phyloP scores from a whole-genome alignment of 495 filamentous ascomycete species.

The Penicillium lagena region DNA sequence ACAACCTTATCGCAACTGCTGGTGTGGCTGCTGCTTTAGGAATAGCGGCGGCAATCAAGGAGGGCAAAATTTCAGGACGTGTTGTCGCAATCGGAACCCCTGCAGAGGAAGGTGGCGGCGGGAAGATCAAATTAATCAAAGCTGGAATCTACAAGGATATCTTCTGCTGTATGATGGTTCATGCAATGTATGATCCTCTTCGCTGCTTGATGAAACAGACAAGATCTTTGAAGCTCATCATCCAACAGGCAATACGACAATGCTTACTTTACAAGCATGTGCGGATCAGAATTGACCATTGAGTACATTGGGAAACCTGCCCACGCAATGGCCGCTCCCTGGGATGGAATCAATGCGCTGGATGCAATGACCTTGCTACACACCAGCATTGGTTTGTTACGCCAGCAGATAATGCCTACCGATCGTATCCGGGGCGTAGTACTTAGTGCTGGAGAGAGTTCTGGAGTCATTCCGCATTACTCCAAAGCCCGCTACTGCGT shows the following conservation, averaged over 20 bases:
- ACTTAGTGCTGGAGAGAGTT: conserved; percentile 15
- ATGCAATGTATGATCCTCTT: conserved; percentile 34
- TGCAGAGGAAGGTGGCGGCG: conserved; percentile 57
- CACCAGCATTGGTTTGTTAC: conserved; percentile 3
- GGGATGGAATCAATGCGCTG: conserved; percentile 7
- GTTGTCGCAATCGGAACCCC: conserved; percentile 56
- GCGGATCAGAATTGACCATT: conserved; percentile 3
- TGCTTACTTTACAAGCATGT: too few species aligned
- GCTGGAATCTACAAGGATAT: conserved; percentile 50
- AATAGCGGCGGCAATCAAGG: conserved; percentile 33
- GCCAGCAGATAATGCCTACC: conserved; percentile 8
- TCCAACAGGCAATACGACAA: too few species aligned
- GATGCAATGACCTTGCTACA: conserved; percentile 9
- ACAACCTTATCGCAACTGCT: conserved; percentile 56
- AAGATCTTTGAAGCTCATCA: too few species aligned
- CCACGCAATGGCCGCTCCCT: conserved; percentile 5
- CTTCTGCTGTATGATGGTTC: conserved; percentile 49
- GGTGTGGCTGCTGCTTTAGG: conserved; percentile 48
- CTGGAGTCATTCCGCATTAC: conserved; percentile 51
- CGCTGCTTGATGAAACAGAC: conserved; percentile 20
- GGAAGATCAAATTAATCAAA: conserved; percentile 55
- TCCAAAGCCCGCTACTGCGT: conserved; percentile 15
- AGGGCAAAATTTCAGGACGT: conserved; percentile 37
- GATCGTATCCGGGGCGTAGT: conserved; percentile 8
- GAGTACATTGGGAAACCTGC: conserved; percentile 6